Percentiles rank a stretch among this genome's conserved stretches.
These are phyloP conservation scores for Barnettozyma sp. DNA, from an alignment of 805 yeast genomes.

Conservation along the genomic window DNA sequence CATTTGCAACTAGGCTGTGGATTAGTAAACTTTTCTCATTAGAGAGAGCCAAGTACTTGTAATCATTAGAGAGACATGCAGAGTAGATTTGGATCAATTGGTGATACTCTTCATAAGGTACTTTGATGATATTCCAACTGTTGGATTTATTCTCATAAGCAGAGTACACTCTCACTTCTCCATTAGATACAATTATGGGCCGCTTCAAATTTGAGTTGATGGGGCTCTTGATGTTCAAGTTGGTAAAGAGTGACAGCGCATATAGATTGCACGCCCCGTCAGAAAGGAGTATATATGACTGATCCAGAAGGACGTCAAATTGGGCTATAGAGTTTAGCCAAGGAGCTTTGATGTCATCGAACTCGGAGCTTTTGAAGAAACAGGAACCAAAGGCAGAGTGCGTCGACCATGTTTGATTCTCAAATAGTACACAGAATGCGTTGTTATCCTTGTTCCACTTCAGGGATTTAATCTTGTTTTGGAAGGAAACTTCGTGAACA, in stretches of 20 bases:
- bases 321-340: constrained; percentile 6
- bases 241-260: constrained; percentile 5
- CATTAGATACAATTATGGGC: constrained; percentile 20
- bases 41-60: constrained; percentile 20
- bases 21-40: constrained; percentile 18
- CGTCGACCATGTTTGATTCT: constrained; percentile 22
- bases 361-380: constrained; percentile 15
- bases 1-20: constrained; percentile 18
- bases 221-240: constrained; percentile 8
- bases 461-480: constrained; percentile 4
- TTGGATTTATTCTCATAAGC: constrained; percentile 18
- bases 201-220: constrained; percentile 21
- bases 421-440: constrained; percentile 13
- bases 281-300: constrained; percentile 7
- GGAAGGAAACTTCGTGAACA: constrained; percentile 6
- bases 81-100: constrained; percentile 16
- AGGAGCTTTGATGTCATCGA: background rate
- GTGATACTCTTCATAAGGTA: constrained; percentile 20
- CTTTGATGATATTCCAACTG: constrained; percentile 19
- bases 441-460: constrained; percentile 16
- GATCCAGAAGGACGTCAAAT: constrained; percentile 6
- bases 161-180: constrained; percentile 22
- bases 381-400: constrained; percentile 25
- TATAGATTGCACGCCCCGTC: constrained; percentile 1
- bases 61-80: constrained; percentile 22